Evolutionary conservation across 495 filamentous ascomycete species (phyloP).

Genomic region (Xylaria venustula): DNA sequence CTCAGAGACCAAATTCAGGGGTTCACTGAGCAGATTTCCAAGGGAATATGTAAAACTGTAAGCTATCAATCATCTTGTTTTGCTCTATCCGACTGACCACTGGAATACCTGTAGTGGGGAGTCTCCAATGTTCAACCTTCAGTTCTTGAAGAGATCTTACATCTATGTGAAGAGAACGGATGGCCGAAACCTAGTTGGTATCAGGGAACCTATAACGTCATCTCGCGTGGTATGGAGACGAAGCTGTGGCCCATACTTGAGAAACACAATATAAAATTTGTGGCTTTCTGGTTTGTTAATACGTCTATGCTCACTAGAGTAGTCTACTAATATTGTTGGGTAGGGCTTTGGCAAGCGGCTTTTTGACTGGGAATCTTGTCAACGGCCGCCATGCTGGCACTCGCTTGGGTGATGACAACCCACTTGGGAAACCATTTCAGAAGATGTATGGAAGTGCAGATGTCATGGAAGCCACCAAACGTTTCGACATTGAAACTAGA

Average conservation of each 20-base stretch:
- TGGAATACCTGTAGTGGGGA: conserved; percentile 35
- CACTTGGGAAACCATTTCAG: conserved; percentile 35
- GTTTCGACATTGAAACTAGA: conserved; percentile 46
- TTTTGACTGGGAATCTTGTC: conserved; percentile 42
- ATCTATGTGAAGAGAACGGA: conserved; percentile 36
- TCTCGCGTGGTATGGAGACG: conserved; percentile 32
- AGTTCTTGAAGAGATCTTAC: conserved; percentile 32
- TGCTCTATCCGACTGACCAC: no score
- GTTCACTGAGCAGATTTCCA: conserved; percentile 33
- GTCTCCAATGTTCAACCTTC: conserved; percentile 40
- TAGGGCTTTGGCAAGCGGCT: conserved; percentile 42
- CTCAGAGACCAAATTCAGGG: conserved; percentile 31
- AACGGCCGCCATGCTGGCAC: conserved; percentile 31
- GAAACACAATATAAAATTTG: conserved; percentile 46
- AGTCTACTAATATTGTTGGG: no score
- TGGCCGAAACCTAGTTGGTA: conserved; percentile 40
- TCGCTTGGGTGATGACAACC: conserved; percentile 34
- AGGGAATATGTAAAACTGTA: conserved; percentile 26
- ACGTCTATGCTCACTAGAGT: no score
- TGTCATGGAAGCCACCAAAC: conserved; percentile 36
- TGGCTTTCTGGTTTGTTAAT: conserved; percentile 43
- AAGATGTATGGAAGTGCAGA: conserved; percentile 43
- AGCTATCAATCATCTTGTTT: no score
- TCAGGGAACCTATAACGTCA: conserved; percentile 44
- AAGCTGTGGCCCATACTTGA: conserved; percentile 48